These are phyloP conservation scores for Aureobasidium sp. DNA, from an alignment of 2,329 filamentous ascomycete species.

Conservation along the genomic window DNA sequence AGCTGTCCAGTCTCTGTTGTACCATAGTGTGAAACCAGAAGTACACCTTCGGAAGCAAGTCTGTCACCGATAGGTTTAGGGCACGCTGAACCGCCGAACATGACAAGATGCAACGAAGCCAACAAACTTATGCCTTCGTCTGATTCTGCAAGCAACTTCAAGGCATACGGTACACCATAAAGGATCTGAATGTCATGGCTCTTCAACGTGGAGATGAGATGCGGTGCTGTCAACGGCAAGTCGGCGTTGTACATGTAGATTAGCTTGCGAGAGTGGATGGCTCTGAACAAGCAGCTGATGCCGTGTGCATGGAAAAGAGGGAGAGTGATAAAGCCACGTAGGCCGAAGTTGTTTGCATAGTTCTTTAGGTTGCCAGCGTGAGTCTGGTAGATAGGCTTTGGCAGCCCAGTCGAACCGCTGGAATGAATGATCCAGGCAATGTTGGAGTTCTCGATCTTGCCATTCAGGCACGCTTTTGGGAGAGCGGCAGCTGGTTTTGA, in stretches of 20 bases:
- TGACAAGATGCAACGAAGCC: conserved; percentile 20
- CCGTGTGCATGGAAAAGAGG: conserved; percentile 54
- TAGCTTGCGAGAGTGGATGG: conserved; percentile 42
- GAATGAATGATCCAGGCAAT: conserved; percentile 40
- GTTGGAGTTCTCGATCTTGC: conserved; percentile 25
- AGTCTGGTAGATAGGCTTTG: conserved; percentile 54
- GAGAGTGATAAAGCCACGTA: conserved; percentile 47
- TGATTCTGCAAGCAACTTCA: conserved; percentile 54
- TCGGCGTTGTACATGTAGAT: conserved; percentile 48
- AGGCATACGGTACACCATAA: conserved; percentile 55
- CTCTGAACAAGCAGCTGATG: conserved; percentile 46
- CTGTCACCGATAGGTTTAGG: conserved; percentile 23
- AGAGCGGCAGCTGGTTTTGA: not conserved
- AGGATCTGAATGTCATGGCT: conserved; percentile 42
- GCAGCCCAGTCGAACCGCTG: conserved; percentile 52
- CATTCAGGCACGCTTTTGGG: not conserved
- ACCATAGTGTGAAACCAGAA: conserved; percentile 22
- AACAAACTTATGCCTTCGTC: conserved; percentile 37
- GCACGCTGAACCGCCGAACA: conserved; percentile 24
- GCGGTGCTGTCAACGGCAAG: conserved; percentile 43
- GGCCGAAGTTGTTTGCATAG: conserved; percentile 36
- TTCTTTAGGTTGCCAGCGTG: conserved; percentile 44
- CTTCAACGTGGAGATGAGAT: conserved; percentile 21
- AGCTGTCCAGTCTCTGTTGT: conserved; percentile 54
- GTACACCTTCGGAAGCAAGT: conserved; percentile 21